Evolutionary conservation across 2,329 filamentous ascomycete genomes (phyloP), one percentile per base, ranked within the genome.

Genomic region (Phialophora expanda): DNA sequence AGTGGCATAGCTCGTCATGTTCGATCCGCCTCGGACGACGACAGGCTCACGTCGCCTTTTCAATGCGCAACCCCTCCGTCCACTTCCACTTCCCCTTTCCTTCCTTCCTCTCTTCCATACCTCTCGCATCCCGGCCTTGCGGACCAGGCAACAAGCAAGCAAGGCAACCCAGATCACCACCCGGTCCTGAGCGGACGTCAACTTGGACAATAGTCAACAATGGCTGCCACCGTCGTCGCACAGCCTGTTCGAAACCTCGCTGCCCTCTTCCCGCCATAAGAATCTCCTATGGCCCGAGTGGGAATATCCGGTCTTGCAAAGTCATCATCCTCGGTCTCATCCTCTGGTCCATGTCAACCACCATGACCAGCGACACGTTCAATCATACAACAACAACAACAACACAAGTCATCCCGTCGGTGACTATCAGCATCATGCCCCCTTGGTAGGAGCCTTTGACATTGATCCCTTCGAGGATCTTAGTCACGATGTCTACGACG

Each of bases 161-260:
- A 55, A 55, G 41, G 64, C 64, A 67, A 24, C 53, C n/a, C 34
- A 20, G 55, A 34, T 41, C 20, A 22, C 24, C 44, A 28, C 56
- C 41, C 46, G 26, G 32, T 59, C 55, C 50, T 38, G 50, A 56
- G 61, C 53, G 38, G 50, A 46, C 50, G 28, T 61, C 60, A 66
- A 57, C 59, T 72, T 72, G 70, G 62, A 69, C 62, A 60, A 66
- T 66, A 62, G 67, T 67, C 34, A 62, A 66, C 57, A 48, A 72
- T 71, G 69, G 62, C 48, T 50, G 56, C 28, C 28, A 58, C 60
- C 28, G n/a, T 64, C 58, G 12, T 44, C 28, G 46, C 34, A 53
- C 24, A 41, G 26, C 61, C 63, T 48, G 41, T 55, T 24, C 63
- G 62, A 54, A 24, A 54, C 22, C 28, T 60, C 38, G 20, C 32